Base-by-base conservation (phyloP, 148 eudicot genomes). In the Rhododendron henanense region DNA sequence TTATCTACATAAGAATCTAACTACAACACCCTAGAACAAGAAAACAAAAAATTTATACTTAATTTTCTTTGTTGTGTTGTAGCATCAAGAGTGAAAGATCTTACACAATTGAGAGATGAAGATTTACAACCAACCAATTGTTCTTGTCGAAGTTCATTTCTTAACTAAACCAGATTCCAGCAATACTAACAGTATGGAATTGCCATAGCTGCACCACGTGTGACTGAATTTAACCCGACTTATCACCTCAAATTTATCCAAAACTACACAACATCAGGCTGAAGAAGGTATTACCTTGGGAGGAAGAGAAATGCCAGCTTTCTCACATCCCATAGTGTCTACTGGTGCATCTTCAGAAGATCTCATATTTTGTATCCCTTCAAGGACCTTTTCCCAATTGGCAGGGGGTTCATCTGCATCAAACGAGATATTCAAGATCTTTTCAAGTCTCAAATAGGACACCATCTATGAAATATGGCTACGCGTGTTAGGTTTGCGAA, bases 311-410 rank as follows among this genome's bases (percentile, higher is more conserved):
- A 67, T 87, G 23, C 95, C 98, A 84, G 95, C 98, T 88, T 93
- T 94, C 90, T 94, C 97, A 88, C 96, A 94, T 28, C 95, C 98
- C 94, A 94, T 93, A 76, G 94, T 88, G 82, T 95, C 98, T 67
- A 95, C 98, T 6, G 97, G 98, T 71, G 98, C 98, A 92, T 88
- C 91, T 90, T 94, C 94, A 47, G 92, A 90, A 74, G 97, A 92
- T 86, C 97, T 91, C 98, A 95, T 95, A 87, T 86, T 77, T 63
- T 94, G 94, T 83, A 95, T 94, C 37, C 94, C 97, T 89, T 93
- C 91, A 86, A 93, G 94, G 87, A 95, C 92, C 79, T 87, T 92
- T 87, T 89, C 92, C 97, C 98, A 95, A 59, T 95, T 90, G 55
- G 86, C 85, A 89, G 97, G 98, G 71, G 89, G 85, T 83, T 87